Conservation (phyloP, 345 rosid genomes). For the Ceriops zippeliana region DNA sequence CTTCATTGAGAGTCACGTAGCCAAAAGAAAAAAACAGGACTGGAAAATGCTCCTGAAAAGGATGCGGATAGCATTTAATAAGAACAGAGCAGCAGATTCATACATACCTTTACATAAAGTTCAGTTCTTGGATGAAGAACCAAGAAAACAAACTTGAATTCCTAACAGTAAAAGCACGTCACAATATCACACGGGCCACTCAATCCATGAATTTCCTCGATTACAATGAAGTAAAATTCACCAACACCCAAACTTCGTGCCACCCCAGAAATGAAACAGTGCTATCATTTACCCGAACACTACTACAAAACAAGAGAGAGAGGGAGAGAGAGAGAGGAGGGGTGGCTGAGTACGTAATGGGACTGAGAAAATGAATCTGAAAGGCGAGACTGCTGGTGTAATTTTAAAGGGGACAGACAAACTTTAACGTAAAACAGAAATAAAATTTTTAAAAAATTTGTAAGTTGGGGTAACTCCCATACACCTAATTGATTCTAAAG, state of each 20-base stretch:
- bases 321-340: neutral
- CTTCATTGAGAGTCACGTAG: neutral
- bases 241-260: conserved; percentile 3
- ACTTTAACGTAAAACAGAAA: too few relatives aligned
- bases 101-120: conserved; percentile 16
- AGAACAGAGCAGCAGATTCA: conserved; percentile 9
- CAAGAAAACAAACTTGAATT: conserved; percentile 14
- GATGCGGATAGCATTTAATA: neutral
- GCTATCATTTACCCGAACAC: neutral
- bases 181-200: too few relatives aligned
- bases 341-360: neutral
- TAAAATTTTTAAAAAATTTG: too few relatives aligned
- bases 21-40: neutral
- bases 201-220: neutral
- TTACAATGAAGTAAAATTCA: conserved; percentile 12
- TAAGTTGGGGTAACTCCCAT: too few relatives aligned
- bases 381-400: neutral
- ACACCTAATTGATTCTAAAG: too few relatives aligned
- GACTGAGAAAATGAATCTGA: neutral
- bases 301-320: neutral
- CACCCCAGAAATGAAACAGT: neutral
- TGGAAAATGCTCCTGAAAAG: too few relatives aligned
- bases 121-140: conserved; percentile 14
- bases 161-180: neutral
- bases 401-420: too few relatives aligned